A percentile compares a stretch with the other conserved stretches of the same genome.
Conservation (phyloP, 1,284 basidiomycete species). For the Ceratobasidium sp. region DNA sequence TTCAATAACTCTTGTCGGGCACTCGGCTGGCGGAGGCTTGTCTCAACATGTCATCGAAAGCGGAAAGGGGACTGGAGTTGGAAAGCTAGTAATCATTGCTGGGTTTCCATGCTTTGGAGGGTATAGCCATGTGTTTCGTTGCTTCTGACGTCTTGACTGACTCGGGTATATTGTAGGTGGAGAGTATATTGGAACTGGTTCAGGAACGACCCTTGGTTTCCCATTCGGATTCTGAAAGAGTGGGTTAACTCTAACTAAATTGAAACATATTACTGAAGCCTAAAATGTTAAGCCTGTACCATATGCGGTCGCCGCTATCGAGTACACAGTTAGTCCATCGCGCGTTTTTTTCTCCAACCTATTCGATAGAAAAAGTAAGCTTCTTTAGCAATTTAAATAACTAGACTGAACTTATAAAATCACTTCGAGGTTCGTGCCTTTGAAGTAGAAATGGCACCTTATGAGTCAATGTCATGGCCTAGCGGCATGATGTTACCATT, state of each 20-base stretch:
- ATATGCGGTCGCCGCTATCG: slow-evolving; percentile 12
- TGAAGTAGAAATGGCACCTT: slow-evolving; percentile 26
- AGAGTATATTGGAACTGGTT: slow-evolving; percentile 23
- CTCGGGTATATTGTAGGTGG: not conserved
- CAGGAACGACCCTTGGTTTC: slow-evolving; percentile 27
- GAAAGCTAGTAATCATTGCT: slow-evolving; percentile 19
- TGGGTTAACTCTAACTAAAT: not conserved
- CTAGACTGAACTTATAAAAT: not conserved
- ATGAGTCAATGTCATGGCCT: slow-evolving; percentile 33
- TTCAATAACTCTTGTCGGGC: slow-evolving; percentile 11
- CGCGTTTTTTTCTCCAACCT: slow-evolving; percentile 28
- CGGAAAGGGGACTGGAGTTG: slow-evolving; percentile 24
- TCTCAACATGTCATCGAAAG: slow-evolving; percentile 25
- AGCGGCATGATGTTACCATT: slow-evolving; percentile 33
- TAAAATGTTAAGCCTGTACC: not conserved
- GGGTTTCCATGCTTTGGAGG: slow-evolving; percentile 27
- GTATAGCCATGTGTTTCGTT: not conserved
- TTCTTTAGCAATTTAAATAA: not conserved
- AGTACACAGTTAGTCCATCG: not conserved
- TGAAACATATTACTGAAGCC: not conserved
- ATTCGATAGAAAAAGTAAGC: not conserved
- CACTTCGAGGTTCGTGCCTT: slow-evolving; percentile 9
- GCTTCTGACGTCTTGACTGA: not conserved
- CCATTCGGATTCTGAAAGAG: slow-evolving; percentile 12
- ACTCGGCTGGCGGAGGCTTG: slow-evolving; percentile 23